A percentile compares a stretch with the other conserved stretches of the same genome.
phyloP scores from a whole-genome alignment of 768 basidiomycete genomes.

The Coprinellus micaceus region DNA sequence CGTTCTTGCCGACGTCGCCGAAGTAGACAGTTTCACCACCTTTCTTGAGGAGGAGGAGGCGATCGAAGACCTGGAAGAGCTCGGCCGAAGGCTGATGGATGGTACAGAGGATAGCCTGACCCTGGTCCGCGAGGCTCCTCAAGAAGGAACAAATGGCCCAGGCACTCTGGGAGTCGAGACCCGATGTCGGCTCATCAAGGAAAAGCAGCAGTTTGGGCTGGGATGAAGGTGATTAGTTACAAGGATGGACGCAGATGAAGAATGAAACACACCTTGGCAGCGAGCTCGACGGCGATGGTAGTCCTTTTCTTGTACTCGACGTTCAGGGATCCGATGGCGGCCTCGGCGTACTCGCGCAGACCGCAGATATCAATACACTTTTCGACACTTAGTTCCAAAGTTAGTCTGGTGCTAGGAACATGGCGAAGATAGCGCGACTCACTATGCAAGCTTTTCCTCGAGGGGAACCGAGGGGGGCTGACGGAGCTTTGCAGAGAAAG shows the following conservation, averaged over 20 bases:
- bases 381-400: slow-evolving; percentile 28
- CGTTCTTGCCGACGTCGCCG: slow-evolving; percentile 66
- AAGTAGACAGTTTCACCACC: slow-evolving; percentile 78
- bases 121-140: slow-evolving; percentile 69
- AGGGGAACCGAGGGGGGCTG: slow-evolving; percentile 65
- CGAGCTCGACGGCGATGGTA: slow-evolving; percentile 85
- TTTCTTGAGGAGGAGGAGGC: slow-evolving; percentile 70
- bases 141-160: slow-evolving; percentile 81
- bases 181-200: slow-evolving; percentile 87
- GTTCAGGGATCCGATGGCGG: slow-evolving; percentile 59
- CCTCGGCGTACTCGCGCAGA: slow-evolving; percentile 57
- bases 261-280: slow-evolving; percentile 89
- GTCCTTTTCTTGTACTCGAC: slow-evolving; percentile 77
- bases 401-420: not conserved
- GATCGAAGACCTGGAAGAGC: slow-evolving; percentile 73
- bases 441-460: slow-evolving; percentile 79
- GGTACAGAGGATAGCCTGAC: slow-evolving; percentile 89
- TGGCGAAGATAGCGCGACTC: slow-evolving; percentile 24
- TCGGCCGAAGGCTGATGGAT: slow-evolving; percentile 71
- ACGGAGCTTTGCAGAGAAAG: slow-evolving; percentile 78
- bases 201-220: slow-evolving; percentile 73
- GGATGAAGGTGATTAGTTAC: no score
- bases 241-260: no score
- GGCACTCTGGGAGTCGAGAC: slow-evolving; percentile 83
- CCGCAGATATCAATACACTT: slow-evolving; percentile 61